Evolutionary conservation across 768 basidiomycete genomes (phyloP), one percentile per base, ranked within the genome.

Genomic region (Mycena amicta): DNA sequence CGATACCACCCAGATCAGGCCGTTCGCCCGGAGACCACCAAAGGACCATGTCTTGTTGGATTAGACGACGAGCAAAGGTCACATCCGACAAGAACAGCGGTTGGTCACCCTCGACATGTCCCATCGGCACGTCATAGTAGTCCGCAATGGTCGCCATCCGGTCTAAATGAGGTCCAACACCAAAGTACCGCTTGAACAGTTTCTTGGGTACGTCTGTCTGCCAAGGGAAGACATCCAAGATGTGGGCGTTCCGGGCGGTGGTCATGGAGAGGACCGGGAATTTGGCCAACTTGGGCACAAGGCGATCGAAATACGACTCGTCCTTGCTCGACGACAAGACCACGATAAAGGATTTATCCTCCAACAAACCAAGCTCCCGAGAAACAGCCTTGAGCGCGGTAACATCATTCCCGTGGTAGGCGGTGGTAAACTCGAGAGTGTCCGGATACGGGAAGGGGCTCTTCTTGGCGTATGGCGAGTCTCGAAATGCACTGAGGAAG

Each of bases 1-100:
- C 95, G 50, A 89, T 83, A 3, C 97, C 97, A 30, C 97, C 97
- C 0, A 98, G 80, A 74, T 99, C 97, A 3, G 97, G 95, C 20
- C 83, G 83, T 28, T 92, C 86, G 3, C 88, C 85, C 2, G 89
- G 82, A 8, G 97, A 96, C 97, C 97, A 99, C 97, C 97, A 99
- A 3, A 99, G 78, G 3, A 98, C 79, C 67, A 92, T 86, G 67
- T 98, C 97, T 61, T 98, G 93, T 47, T 88, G 86, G 28, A 89
- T 76, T 53, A 98, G 74, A 40, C 92, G 85, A 5, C 96, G 87
- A 2, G 97, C 92, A 66, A 98, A 97, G 62, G 86, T 89, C 63
- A 99, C 80, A 65, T 99, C 97, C 1, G 94, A 86, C 49, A 96
- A 77, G 65, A 89, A 80, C n/a, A 98, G 77, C 1, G 93, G 88